Base-by-base conservation (phyloP, 371 early-diverging fungal species). In the Dichotomocladium elegans region DNA sequence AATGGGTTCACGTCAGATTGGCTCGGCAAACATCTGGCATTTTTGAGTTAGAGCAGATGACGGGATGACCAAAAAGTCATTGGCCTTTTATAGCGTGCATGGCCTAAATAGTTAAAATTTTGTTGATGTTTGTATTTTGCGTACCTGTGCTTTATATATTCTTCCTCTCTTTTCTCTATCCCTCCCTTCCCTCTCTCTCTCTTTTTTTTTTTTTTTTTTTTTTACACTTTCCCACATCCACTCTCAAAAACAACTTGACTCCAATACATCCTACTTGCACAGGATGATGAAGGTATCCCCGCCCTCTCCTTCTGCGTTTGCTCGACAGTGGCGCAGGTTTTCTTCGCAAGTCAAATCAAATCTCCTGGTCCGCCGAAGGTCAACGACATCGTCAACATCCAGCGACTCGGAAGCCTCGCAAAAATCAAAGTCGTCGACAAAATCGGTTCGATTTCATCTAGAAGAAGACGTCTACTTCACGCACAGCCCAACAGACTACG, bases 401-500 rank as follows among this genome's bases (percentile, higher is more conserved):
- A n/a, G n/a, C n/a, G n/a, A n/a, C n/a, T n/a, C n/a, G n/a, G n/a
- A n/a, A n/a, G n/a, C n/a, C 19, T 27, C 34, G 7, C 12, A 37
- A 17, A 31, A 53, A 24, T 41, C 42, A 8, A 29, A 28, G 28
- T 25, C 30, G 12, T 57, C 57, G 14, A 50, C 21, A 11, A 72
- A 70, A 57, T 61, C 61, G 3, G 73, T 73, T 2, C 70, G 68
- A 0, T 73, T 73, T 34, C 59, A 70, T 22, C 44, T 58, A 2
- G 48, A 68, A 4, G 70, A 73, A 31, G 55, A 70, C 1, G 47
- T 73, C 1, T 73, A 60, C 41, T 73, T 69, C 51, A 73, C 73
- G 9, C 73, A 73, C 40, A 69, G 70, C 31, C 58, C 73, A 1
- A 25, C 57, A 7, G 73, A 73, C 34, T 73, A 73, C 31, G 73